phyloP scores from a whole-genome alignment of 1,139 yeast species.

The Yamadazyma mexicana region DNA sequence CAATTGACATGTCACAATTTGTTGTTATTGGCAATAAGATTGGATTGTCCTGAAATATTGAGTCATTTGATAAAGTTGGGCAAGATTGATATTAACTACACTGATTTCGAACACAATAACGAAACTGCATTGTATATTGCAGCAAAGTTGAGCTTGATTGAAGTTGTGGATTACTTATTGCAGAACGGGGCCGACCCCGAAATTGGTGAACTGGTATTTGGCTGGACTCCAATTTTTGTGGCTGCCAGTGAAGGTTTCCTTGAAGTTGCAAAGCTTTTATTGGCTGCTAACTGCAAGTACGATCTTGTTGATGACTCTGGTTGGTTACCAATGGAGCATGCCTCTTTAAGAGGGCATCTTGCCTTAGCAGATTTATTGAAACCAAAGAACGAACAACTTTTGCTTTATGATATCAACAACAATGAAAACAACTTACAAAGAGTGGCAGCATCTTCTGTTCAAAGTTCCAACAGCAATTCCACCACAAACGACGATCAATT shows the following conservation, averaged over 20 bases:
- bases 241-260: slow-evolving; percentile 86
- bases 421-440: slow-evolving; percentile 40
- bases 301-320: slow-evolving; percentile 79
- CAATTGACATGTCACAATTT: slow-evolving; percentile 48
- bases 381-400: slow-evolving; percentile 39
- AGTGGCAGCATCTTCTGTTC: slow-evolving; percentile 21
- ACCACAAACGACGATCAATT: slow-evolving; percentile 13
- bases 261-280: slow-evolving; percentile 56
- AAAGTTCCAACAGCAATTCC: slow-evolving; percentile 14
- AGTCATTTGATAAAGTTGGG: slow-evolving; percentile 53
- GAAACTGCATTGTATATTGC: slow-evolving; percentile 88
- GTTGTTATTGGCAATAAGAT: slow-evolving; percentile 68
- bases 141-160: slow-evolving; percentile 58
- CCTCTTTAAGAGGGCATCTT: slow-evolving; percentile 86
- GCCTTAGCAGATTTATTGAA: slow-evolving; percentile 61
- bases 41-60: slow-evolving; percentile 61
- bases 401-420: slow-evolving; percentile 41
- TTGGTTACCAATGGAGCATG: slow-evolving; percentile 97
- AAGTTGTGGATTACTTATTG: slow-evolving; percentile 59
- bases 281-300: slow-evolving; percentile 53
- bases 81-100: slow-evolving; percentile 64
- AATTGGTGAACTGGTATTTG: slow-evolving; percentile 73
- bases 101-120: slow-evolving; percentile 56
- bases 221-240: slow-evolving; percentile 93
- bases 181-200: slow-evolving; percentile 65